Base-by-base conservation (phyloP, 2,329 filamentous ascomycete genomes). In the Cyanodermella asteris region DNA sequence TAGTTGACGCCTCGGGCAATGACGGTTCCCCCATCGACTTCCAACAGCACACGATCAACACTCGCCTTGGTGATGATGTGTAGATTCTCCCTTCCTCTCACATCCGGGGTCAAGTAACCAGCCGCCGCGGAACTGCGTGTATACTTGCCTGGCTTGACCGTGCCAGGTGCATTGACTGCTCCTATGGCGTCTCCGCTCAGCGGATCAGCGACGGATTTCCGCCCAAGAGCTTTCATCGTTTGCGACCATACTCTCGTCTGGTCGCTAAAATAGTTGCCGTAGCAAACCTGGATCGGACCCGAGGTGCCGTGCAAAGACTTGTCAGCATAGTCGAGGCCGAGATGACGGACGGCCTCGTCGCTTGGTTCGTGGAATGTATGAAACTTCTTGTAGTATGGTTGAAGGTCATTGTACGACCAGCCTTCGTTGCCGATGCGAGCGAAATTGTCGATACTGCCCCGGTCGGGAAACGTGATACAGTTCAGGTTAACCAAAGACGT, bases 371-470 rank as follows among this genome's bases (percentile, higher is more conserved):
- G 6, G 24, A 20, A 26, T 13, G 21, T 28, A 10, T 22, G 19
- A 18, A 25, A 25, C n/a, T 21, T 22, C 11, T 8, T 36, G 36
- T 39, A 7, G 37, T 41, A 51, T 34, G 13, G 61, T 31, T 5
- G 48, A 48, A 20, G 59, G 5, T 27, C 19, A 5, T 14, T 44
- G 60, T 61, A 71, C 1, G 52, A 49, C 66, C 66, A 72, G 2
- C 62, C 65, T 2, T 34, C 28, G 34, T 70, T 71, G 1, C 65
- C 65, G 7, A 72, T n/a, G n/a, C n/a, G n/a, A n/a, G n/a, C n/a
- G n/a, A n/a, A n/a, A n/a, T n/a, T n/a, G n/a, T n/a, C n/a, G n/a
- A n/a, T n/a, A n/a, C n/a, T n/a, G n/a, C n/a, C n/a, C n/a, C n/a
- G n/a, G n/a, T n/a, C n/a, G n/a, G n/a, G n/a, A n/a, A n/a, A n/a